Evolutionary conservation across 768 basidiomycete genomes (phyloP).

Genomic region (Russula virescens): DNA sequence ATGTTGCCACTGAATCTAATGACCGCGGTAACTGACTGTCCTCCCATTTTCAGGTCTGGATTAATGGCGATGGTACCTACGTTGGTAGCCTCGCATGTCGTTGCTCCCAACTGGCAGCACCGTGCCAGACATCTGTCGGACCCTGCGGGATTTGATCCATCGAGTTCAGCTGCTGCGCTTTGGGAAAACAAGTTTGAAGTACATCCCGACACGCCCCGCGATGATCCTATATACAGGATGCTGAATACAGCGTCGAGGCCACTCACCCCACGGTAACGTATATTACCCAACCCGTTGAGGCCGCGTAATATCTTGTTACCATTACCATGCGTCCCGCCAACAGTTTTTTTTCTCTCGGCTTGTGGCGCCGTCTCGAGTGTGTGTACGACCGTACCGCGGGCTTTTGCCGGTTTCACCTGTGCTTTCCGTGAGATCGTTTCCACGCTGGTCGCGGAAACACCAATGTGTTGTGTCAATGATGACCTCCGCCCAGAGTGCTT

Average conservation of each 20-base stretch:
- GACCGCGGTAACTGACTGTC: constrained; percentile 24
- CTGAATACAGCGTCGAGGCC: constrained; percentile 6
- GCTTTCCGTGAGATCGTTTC: neutral
- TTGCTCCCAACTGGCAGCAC: constrained; percentile 52
- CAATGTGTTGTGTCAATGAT: neutral
- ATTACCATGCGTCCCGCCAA: neutral
- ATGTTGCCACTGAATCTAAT: constrained; percentile 32
- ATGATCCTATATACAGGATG: constrained; percentile 46
- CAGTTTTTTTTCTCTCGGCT: neutral
- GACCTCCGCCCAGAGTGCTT: neutral
- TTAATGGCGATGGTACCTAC: constrained; percentile 74
- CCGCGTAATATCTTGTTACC: neutral
- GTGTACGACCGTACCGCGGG: neutral
- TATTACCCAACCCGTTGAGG: neutral
- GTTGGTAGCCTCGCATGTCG: constrained; percentile 66
- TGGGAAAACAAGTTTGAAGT: constrained; percentile 84
- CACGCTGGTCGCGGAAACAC: neutral
- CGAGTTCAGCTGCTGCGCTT: constrained; percentile 72
- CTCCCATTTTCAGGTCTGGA: constrained; percentile 48
- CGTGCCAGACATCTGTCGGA: constrained; percentile 56
- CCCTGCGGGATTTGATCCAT: constrained; percentile 71
- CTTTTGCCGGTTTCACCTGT: neutral
- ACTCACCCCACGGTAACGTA: constrained; percentile 8
- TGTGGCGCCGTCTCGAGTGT: neutral
- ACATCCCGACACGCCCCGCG: constrained; percentile 74